Percentiles rank a stretch among this genome's conserved stretches.
Evolutionary conservation across 352 stramenopile species (phyloP).

Genomic region (Globisporangium recalcitrans): DNA sequence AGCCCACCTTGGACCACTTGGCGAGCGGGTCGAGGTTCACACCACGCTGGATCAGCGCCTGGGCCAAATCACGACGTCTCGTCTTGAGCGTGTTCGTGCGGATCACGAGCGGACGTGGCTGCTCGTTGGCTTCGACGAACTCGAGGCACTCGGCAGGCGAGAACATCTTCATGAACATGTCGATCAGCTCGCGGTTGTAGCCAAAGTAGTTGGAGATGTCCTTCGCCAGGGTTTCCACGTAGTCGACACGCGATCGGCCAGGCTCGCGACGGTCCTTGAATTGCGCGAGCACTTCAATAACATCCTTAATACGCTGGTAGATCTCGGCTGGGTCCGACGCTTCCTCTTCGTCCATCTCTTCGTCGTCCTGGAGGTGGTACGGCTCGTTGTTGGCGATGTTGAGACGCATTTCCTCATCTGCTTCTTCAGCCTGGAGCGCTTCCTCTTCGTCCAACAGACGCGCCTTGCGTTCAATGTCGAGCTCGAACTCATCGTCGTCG

Average conservation of each 20-base stretch:
- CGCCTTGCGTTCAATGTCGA: constrained; percentile 86
- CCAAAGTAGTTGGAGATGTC: constrained; percentile 97
- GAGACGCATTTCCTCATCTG: constrained; percentile 82
- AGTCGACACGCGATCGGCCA: constrained; percentile 92
- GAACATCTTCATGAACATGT: constrained; percentile 97
- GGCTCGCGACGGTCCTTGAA: constrained; percentile 93
- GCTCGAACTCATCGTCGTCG: constrained; percentile 54
- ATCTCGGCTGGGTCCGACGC: constrained; percentile 78
- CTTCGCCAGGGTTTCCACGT: constrained; percentile 89
- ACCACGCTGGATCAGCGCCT: constrained; percentile 98
- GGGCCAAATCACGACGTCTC: constrained; percentile 95
- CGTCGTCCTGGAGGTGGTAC: constrained; percentile 75
- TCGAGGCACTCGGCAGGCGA: constrained; percentile 96
- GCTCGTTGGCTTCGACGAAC: constrained; percentile 98
- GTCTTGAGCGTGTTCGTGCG: constrained; percentile 99
- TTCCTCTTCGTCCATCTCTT: constrained; percentile 61
- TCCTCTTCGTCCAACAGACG: constrained; percentile 76
- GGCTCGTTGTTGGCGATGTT: constrained; percentile 83
- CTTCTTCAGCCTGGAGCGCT: constrained; percentile 59
- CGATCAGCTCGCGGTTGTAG: constrained; percentile 97
- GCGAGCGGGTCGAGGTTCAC: constrained; percentile 98
- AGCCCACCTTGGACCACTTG: constrained; percentile 98
- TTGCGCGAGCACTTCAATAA: constrained; percentile 91
- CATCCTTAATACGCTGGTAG: constrained; percentile 93
- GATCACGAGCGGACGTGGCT: constrained; percentile 96